Percentiles rank a stretch among this genome's conserved stretches.
These are phyloP conservation scores for Trichoderma koningii DNA, from an alignment of 2,329 filamentous ascomycete species.

Conservation along the genomic window DNA sequence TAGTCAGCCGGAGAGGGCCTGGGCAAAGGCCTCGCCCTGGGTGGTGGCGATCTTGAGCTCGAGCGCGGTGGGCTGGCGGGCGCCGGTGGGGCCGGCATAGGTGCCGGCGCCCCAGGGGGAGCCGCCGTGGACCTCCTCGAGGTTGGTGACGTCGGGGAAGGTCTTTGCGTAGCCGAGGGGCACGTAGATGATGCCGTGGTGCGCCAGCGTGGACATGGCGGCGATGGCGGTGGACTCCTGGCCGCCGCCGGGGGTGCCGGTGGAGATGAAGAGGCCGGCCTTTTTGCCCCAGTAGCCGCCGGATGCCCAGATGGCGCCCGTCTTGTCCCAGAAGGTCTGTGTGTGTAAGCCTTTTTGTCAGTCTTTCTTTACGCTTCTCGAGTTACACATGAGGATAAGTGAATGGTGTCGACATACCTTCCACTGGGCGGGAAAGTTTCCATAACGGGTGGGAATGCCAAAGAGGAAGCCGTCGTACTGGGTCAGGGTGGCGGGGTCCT, in stretches of 20 bases:
- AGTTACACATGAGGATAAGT: background rate
- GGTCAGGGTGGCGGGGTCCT: slow-evolving; percentile 61
- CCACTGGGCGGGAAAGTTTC: slow-evolving; percentile 97
- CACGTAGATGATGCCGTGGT: slow-evolving; percentile 97
- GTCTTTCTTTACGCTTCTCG: background rate
- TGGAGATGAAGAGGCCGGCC: slow-evolving; percentile 87
- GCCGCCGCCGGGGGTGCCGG: slow-evolving; percentile 81
- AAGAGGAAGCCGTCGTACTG: slow-evolving; percentile 87
- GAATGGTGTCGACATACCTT: slow-evolving; percentile 54
- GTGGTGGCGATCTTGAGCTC: slow-evolving; percentile 79
- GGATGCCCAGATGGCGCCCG: slow-evolving; percentile 77
- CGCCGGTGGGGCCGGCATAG: slow-evolving; percentile 77
- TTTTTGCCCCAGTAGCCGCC: slow-evolving; percentile 85
- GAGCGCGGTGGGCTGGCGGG: slow-evolving; percentile 71
- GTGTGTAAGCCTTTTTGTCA: background rate
- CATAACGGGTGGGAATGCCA: slow-evolving; percentile 93
- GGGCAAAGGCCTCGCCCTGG: slow-evolving; percentile 86
- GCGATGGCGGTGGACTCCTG: slow-evolving; percentile 87
- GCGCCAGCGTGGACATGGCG: slow-evolving; percentile 79
- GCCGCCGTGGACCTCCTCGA: slow-evolving; percentile 82
- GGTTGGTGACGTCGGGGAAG: slow-evolving; percentile 69
- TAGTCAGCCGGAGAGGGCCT: slow-evolving; percentile 76
- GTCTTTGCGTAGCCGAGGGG: slow-evolving; percentile 86
- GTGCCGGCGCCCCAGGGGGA: slow-evolving; percentile 93
- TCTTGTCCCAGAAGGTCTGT: slow-evolving; percentile 80